Base-by-base conservation (phyloP, 2,329 filamentous ascomycete genomes). In the Aspergillus sp. region DNA sequence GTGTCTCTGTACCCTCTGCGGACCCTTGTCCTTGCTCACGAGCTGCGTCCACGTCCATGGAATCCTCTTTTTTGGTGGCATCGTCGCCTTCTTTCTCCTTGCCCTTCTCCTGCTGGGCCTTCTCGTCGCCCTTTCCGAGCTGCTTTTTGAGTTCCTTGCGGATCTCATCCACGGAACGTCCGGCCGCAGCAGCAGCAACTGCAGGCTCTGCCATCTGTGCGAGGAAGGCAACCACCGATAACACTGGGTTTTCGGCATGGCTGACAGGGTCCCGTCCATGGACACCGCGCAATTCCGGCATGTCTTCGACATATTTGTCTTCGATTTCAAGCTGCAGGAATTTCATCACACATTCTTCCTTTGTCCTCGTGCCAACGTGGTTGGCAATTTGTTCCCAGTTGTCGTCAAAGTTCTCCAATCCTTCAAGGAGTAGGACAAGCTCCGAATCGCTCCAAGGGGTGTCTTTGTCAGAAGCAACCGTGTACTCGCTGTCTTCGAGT, bases 291-390 rank as follows among this genome's bases (percentile, higher is more conserved):
- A 93, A 73, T 39, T 72, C 68, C 5, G 78, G 75, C 59, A 91
- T 83, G 5, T 88, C 82, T 59, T 97, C 90, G 7, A 96, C 75
- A 62, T 96, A 98, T 66, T 94, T 94, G 72, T 96, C 91, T 66
- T 97, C 93, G 52, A 98, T 98, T 57, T 96, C 91, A 33, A 98
- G 76, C 63, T 96, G 89, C 53, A 98, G 69, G 73, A 98, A 98
- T 65, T 96, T 93, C 58, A 97, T 78, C 10, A 97, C 91, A 65
- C 93, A 98, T 71, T 98, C 91, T 67, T 98, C 94, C 45, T 88
- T 80, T 1, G 89, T 95, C 50, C 91, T 83, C 2, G 88, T 94
- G 42, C 86, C 86, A 39, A 98, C 93, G 61, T 96, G 87, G 52
- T 91, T 88, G 1, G 94, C 84, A 55, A 98, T 90, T 59, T 88